phyloP scores from a whole-genome alignment of 164 flowering plant genomes.

The Tinospora cordifolia region DNA sequence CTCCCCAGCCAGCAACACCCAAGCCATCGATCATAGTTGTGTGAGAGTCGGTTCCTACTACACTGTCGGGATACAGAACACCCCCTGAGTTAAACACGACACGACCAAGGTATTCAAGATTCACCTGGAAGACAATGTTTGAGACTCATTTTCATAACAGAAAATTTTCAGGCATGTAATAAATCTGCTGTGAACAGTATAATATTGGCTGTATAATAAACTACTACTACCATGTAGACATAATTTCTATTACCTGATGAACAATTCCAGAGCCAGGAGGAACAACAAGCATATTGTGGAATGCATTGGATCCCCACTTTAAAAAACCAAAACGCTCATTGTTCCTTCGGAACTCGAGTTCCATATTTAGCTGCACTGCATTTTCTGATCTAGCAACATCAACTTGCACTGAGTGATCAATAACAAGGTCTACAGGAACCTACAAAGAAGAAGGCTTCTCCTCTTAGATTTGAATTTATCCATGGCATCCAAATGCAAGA shows the following conservation, averaged over 20 bases:
- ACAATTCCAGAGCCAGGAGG: constrained; percentile 98
- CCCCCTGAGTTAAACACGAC: constrained; percentile 80
- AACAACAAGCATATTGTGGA: constrained; percentile 87
- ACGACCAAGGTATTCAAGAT: constrained; percentile 88
- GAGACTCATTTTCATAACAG: background rate
- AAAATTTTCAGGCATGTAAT: background rate
- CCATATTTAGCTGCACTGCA: constrained; percentile 92
- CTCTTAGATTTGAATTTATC: background rate
- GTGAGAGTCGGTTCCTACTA: constrained; percentile 95
- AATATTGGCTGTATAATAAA: background rate
- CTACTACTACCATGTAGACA: background rate
- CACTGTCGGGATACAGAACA: constrained; percentile 88
- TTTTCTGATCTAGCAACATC: constrained; percentile 84
- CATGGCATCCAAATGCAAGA: background rate
- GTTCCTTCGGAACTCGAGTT: constrained; percentile 84
- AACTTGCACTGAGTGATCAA: constrained; percentile 96
- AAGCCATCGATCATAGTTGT: constrained; percentile 97
- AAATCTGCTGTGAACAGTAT: background rate
- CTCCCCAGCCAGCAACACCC: constrained; percentile 99
- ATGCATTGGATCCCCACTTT: constrained; percentile 90
- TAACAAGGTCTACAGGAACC: constrained; percentile 97
- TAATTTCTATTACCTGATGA: constrained; percentile 51
- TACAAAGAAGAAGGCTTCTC: constrained; percentile 23
- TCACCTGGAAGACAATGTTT: constrained; percentile 44
- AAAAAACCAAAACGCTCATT: constrained; percentile 86